Conservation (phyloP, 768 basidiomycete genomes). For the Tricholoma flavovirens region DNA sequence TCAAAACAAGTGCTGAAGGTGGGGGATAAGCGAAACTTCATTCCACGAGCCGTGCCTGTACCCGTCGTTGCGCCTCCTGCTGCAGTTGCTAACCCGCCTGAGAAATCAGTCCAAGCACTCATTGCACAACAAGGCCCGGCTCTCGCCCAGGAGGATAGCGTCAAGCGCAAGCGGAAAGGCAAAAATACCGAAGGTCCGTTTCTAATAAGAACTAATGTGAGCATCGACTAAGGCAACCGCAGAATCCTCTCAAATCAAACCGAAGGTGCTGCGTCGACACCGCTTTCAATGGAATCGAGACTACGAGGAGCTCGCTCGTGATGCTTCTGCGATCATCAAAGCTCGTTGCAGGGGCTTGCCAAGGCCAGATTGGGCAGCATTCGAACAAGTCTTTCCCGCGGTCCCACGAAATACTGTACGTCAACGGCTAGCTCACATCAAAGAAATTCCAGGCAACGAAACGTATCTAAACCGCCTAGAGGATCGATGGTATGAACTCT, state of each 20-base stretch:
- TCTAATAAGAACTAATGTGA: neutral
- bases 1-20: constrained; percentile 39
- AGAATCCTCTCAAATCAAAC: constrained; percentile 13
- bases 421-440: constrained; percentile 56
- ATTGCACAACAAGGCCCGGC: constrained; percentile 49
- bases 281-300: constrained; percentile 82
- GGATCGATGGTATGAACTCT: constrained; percentile 75
- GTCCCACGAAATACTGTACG: constrained; percentile 71
- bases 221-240: neutral
- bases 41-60: constrained; percentile 16
- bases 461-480: constrained; percentile 76
- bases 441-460: constrained; percentile 59
- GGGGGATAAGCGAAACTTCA: constrained; percentile 17
- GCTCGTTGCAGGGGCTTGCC: constrained; percentile 62
- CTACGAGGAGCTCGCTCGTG: constrained; percentile 84
- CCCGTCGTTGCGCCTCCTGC: constrained; percentile 29
- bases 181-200: constrained; percentile 27
- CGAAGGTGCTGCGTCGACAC: constrained; percentile 40
- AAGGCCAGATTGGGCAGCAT: constrained; percentile 64
- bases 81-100: constrained; percentile 37
- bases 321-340: constrained; percentile 76
- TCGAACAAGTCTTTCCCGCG: constrained; percentile 75
- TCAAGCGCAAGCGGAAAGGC: constrained; percentile 30
- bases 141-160: constrained; percentile 18
- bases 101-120: constrained; percentile 46